Percentiles rank a stretch among this genome's conserved stretches.
These are phyloP conservation scores for Pichia sp. DNA, from an alignment of 1,139 yeast genomes.

Conservation along the genomic window DNA sequence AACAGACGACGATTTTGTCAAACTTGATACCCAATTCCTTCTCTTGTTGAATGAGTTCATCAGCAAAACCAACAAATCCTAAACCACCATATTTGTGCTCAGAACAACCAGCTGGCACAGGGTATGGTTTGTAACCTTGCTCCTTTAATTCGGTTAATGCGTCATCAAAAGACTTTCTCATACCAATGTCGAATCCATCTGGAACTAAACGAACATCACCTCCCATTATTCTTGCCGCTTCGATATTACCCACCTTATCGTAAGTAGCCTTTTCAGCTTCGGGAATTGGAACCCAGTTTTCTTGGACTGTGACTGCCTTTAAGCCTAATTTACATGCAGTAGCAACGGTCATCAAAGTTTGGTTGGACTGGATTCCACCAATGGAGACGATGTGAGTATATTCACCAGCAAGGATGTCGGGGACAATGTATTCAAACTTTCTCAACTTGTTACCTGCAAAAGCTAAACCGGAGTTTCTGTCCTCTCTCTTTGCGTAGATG, in stretches of 20 bases:
- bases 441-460: constrained; percentile 29
- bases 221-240: constrained; percentile 29
- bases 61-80: constrained; percentile 29
- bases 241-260: constrained; percentile 29
- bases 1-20: constrained; percentile 28
- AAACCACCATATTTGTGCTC: constrained; percentile 29
- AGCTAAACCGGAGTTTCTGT: constrained; percentile 29
- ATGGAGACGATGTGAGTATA: constrained; percentile 30
- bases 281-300: constrained; percentile 29
- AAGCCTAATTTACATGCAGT: constrained; percentile 29
- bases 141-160: constrained; percentile 22
- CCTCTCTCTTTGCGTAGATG: constrained; percentile 29
- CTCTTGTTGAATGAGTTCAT: constrained; percentile 27
- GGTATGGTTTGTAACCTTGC: constrained; percentile 25
- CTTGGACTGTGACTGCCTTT: constrained; percentile 28
- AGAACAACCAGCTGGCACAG: constrained; percentile 30
- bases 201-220: constrained; percentile 29
- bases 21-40: constrained; percentile 27
- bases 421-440: constrained; percentile 28
- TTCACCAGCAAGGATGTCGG: constrained; percentile 27
- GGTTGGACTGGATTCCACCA: constrained; percentile 29
- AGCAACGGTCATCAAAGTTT: constrained; percentile 29
- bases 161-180: constrained; percentile 27
- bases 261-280: constrained; percentile 25
- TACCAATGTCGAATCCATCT: constrained; percentile 28